Evolutionary conservation across 352 stramenopile genomes (phyloP), one percentile per base, ranked within the genome.

Genomic region (Globisporangium sylvaticum): DNA sequence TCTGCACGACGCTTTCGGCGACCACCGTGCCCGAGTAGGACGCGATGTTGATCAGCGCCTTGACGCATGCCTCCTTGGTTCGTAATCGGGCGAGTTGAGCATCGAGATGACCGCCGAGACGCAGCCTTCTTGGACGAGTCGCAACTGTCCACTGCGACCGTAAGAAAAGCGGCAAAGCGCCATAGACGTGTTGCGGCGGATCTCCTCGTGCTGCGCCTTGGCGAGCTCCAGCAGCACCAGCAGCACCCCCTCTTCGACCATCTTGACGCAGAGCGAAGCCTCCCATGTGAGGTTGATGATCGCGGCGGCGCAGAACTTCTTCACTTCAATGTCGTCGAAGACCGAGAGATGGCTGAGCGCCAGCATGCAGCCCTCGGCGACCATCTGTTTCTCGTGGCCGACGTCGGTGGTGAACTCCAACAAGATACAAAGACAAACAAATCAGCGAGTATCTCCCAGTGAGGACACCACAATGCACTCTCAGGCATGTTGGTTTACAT

Each of bases 51-150:
- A 94, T 87, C n/a, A 93, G 75, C 8, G 87, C 76, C 64, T 93
- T 94, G n/a, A 94, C 76, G 48, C 87, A 92, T 1, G 87, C 81
- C 62, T 94, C 87, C 62, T 93, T 94, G 1, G 87, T 93, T 90
- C 83, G n/a, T 78, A 69, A 52, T 94, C 87, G 0, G 87, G 73
- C 10, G 86, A 80, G 68, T 94, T 94, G 29, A 94, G 76, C 87
- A 94, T 93, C 15, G 84, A 92, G 18, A 94, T 75, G 63, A 94
- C 91, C 25, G 87, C 87, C 3, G 87, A 92, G 18, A 92, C 85
- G 25, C 84, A 93, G 4, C 87, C 87, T 76, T 94, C 87, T 39
- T 94, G 87, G 0, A 94, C 83, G 8, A 94, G 77, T 31, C 81
- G 81, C 2, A 90, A 70, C 48, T 94, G 87, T 0, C 84, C 84